A percentile compares a stretch with the other conserved stretches of the same genome.
Conservation (phyloP, 2,329 filamentous ascomycete species). For the Fusarium begoniae region DNA sequence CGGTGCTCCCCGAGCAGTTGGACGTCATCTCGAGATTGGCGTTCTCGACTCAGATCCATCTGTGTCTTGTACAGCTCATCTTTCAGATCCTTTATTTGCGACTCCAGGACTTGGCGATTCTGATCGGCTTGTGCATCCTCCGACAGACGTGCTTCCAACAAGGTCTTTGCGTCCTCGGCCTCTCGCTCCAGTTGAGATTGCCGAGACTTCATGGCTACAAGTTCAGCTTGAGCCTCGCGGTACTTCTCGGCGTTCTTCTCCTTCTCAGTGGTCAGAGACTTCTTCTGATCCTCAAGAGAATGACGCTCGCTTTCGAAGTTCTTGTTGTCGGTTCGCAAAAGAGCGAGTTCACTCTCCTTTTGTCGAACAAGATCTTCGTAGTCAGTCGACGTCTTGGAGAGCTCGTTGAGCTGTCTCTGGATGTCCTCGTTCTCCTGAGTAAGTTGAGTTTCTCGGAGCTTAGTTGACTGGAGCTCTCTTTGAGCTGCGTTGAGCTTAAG, state of each 20-base stretch:
- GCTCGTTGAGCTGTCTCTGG: constrained; percentile 83
- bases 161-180: constrained; percentile 83
- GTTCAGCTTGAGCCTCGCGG: constrained; percentile 86
- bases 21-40: constrained; percentile 93
- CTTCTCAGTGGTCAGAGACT: constrained; percentile 75
- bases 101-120: constrained; percentile 82
- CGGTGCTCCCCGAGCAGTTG: constrained; percentile 91
- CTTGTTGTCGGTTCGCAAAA: constrained; percentile 85
- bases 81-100: constrained; percentile 89
- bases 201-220: constrained; percentile 86
- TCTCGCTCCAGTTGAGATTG: constrained; percentile 87
- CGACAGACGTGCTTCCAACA: constrained; percentile 87
- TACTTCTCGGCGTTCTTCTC: constrained; percentile 80
- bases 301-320: constrained; percentile 84
- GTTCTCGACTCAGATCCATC: constrained; percentile 87
- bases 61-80: constrained; percentile 84
- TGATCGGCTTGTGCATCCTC: constrained; percentile 88
- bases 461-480: constrained; percentile 81
- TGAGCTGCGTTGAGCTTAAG: constrained; percentile 80
- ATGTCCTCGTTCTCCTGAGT: constrained; percentile 82
- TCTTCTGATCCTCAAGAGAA: constrained; percentile 81
- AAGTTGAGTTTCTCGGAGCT: constrained; percentile 79
- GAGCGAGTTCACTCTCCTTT: constrained; percentile 91
- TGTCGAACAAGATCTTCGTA: constrained; percentile 93
- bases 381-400: constrained; percentile 91